Conservation (phyloP, 345 rosid genomes). For the Stellera chamaejasme region DNA sequence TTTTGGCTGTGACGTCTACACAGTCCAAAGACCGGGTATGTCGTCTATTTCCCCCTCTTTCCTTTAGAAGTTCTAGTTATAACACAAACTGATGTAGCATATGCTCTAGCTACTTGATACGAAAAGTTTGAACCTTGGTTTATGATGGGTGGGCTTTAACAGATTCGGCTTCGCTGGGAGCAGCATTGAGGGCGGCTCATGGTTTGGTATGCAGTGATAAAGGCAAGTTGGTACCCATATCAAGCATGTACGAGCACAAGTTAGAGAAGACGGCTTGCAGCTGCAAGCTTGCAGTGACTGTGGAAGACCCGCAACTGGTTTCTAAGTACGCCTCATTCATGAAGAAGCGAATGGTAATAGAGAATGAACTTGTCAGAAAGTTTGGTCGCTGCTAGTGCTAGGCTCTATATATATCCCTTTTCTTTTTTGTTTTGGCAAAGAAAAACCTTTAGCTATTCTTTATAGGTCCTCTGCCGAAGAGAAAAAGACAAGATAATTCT, state of each 20-base stretch:
- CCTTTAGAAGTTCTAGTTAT: no score
- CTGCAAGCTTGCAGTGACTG: constrained; percentile 54
- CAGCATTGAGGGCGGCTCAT: constrained; percentile 82
- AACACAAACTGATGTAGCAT: no score
- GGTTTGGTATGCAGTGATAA: constrained; percentile 78
- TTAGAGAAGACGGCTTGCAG: constrained; percentile 55
- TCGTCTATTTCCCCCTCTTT: not conserved
- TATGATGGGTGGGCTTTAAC: constrained; percentile 7
- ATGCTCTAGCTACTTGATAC: no score
- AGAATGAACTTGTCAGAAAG: constrained; percentile 56
- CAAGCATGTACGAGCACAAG: constrained; percentile 54
- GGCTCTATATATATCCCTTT: not conserved
- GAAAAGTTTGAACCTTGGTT: not conserved
- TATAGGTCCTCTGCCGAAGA: no score
- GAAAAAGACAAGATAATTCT: no score
- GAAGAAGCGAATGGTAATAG: constrained; percentile 75
- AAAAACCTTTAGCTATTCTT: not conserved
- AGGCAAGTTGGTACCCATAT: constrained; percentile 59
- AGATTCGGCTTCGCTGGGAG: constrained; percentile 97
- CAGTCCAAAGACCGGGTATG: constrained; percentile 79
- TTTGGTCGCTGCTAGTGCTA: constrained; percentile 52
- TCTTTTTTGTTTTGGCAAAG: no score
- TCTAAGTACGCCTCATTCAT: constrained; percentile 40
- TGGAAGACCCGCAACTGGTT: constrained; percentile 43
- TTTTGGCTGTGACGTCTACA: constrained; percentile 74